Percentiles rank a stretch among this genome's conserved stretches.
Evolutionary conservation across 371 early-diverging fungal species (phyloP).

Genomic region (Mortierella sp.): DNA sequence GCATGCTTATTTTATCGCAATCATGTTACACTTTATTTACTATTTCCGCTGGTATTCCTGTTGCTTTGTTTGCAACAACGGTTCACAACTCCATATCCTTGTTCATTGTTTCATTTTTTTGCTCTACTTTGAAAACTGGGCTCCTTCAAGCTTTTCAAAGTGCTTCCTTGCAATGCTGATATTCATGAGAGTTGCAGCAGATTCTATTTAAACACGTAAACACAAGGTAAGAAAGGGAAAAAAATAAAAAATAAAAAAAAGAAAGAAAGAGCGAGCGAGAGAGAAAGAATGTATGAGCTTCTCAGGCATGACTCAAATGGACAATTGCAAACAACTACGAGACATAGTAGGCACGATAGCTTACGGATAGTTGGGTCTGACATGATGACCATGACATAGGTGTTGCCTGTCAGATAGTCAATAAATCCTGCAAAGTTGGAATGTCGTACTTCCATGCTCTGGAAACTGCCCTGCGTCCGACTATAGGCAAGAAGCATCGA

Average conservation of each 20-base stretch:
- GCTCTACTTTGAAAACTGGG: constrained; percentile 54
- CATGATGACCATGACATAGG: constrained; percentile 93
- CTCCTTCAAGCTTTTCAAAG: constrained; percentile 86
- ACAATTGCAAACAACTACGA: neutral
- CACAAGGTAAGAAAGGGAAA: neutral
- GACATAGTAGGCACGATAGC: constrained; percentile 38
- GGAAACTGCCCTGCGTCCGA: constrained; percentile 87
- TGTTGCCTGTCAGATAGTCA: constrained; percentile 93
- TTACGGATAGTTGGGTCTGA: constrained; percentile 92
- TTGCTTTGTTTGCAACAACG: neutral
- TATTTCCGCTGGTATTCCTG: neutral
- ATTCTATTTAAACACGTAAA: constrained; percentile 64
- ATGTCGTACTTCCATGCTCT: constrained; percentile 90
- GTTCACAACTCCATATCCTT: neutral
- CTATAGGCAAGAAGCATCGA: constrained; percentile 48
- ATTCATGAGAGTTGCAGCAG: constrained; percentile 87
- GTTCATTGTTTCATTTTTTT: neutral
- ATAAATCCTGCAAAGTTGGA: constrained; percentile 88
- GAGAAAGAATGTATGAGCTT: neutral
- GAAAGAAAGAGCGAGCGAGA: neutral
- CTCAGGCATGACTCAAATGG: neutral
- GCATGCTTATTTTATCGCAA: neutral
- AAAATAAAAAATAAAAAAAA: neutral
- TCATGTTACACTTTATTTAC: neutral
- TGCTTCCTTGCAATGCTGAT: constrained; percentile 88